Percentiles rank a stretch among this genome's conserved stretches.
Evolutionary conservation across 1,139 yeast genomes (phyloP).

Genomic region (Hyphopichia khmerensis): DNA sequence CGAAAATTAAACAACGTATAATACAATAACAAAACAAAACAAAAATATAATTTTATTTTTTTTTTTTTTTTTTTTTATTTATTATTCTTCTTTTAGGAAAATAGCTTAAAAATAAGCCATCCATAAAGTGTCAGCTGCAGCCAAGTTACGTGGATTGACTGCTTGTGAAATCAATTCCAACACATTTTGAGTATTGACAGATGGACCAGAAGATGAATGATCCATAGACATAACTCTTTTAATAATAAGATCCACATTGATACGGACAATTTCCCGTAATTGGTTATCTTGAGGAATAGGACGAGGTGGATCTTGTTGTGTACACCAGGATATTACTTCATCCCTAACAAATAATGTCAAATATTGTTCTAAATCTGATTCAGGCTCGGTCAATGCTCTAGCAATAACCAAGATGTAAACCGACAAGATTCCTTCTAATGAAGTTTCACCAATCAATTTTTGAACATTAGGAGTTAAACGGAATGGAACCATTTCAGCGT

Average conservation of each 20-base stretch:
- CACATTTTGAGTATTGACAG: conserved; percentile 89
- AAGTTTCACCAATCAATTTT: conserved; percentile 87
- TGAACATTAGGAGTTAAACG: conserved; percentile 95
- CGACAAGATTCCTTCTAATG: conserved; percentile 87
- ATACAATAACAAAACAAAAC: neutral
- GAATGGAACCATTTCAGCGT: conserved; percentile 95
- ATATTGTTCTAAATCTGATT: conserved; percentile 83
- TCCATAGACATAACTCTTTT: conserved; percentile 71
- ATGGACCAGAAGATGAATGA: conserved; percentile 69
- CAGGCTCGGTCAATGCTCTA: conserved; percentile 85
- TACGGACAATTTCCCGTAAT: conserved; percentile 80
- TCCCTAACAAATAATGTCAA: conserved; percentile 91
- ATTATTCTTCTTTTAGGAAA: too few species aligned
- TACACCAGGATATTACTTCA: conserved; percentile 91
- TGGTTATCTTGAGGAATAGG: conserved; percentile 74
- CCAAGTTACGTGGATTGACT: conserved; percentile 91
- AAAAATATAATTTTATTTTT: neutral
- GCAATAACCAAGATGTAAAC: conserved; percentile 85
- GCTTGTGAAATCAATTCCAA: conserved; percentile 92
- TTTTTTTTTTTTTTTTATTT: too few species aligned
- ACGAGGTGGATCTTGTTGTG: conserved; percentile 71
- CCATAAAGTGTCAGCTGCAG: conserved; percentile 91
- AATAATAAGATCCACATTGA: conserved; percentile 82
- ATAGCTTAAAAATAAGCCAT: conserved; percentile 76
- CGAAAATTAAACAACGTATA: neutral